Percentiles rank a stretch among this genome's conserved stretches.
Conservation (phyloP, 805 yeast genomes). For the Schizosaccharomyces osmophilus region DNA sequence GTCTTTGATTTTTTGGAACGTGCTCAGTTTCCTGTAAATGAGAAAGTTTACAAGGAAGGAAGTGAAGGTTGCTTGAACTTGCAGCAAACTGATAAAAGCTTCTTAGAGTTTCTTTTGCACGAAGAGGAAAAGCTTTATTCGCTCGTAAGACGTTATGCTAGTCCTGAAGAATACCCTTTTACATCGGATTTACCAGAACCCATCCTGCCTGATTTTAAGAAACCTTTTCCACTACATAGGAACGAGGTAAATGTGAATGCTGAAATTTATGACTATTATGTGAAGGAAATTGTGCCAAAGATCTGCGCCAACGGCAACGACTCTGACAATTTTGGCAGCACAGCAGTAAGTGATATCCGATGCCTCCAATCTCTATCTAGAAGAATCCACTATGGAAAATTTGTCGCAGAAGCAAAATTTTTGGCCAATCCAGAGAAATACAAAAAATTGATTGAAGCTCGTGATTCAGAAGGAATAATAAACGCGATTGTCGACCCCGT, state of each 20-base stretch:
- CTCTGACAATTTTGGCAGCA: slow-evolving; percentile 66
- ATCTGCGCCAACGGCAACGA: slow-evolving; percentile 26
- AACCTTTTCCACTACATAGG: slow-evolving; percentile 54
- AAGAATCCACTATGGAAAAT: slow-evolving; percentile 87
- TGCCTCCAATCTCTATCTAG: slow-evolving; percentile 70
- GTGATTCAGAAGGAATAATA: slow-evolving; percentile 50
- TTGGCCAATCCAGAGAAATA: slow-evolving; percentile 38
- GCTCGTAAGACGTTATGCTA: slow-evolving; percentile 47
- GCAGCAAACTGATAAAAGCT: slow-evolving; percentile 51
- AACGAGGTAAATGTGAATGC: slow-evolving; percentile 53
- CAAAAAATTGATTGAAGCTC: slow-evolving; percentile 35
- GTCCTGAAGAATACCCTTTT: slow-evolving; percentile 86
- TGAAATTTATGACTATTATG: slow-evolving; percentile 43
- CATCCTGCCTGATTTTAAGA: slow-evolving; percentile 53
- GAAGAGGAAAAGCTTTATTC: slow-evolving; percentile 49
- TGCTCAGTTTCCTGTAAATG: slow-evolving; percentile 59
- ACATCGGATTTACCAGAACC: slow-evolving; percentile 41
- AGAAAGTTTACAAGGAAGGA: slow-evolving; percentile 42
- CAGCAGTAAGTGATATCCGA: slow-evolving; percentile 64
- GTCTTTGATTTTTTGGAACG: slow-evolving; percentile 81
- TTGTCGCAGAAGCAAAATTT: slow-evolving; percentile 90
- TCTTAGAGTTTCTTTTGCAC: slow-evolving; percentile 62
- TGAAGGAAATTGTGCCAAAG: slow-evolving; percentile 44
- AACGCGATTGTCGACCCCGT: slow-evolving; percentile 63
- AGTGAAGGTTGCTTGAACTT: slow-evolving; percentile 20